A percentile compares a stretch with the other conserved stretches of the same genome.
Evolutionary conservation across 2,329 filamentous ascomycete genomes (phyloP).

Genomic region (Pyrenochaeta sp.): DNA sequence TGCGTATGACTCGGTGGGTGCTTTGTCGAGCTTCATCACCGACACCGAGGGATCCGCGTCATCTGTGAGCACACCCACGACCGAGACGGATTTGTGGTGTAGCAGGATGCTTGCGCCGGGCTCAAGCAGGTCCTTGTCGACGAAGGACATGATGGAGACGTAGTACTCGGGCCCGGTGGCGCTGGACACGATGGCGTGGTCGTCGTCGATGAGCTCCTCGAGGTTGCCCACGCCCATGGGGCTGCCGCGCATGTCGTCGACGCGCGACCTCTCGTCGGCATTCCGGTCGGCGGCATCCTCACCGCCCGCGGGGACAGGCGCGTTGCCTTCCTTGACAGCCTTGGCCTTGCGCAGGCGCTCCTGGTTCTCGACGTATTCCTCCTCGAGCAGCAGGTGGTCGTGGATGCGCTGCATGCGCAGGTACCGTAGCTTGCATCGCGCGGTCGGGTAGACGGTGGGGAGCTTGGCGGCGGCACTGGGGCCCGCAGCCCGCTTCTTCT

Average conservation of each 20-base stretch:
- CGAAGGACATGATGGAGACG: constrained; percentile 99
- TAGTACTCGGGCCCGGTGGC: constrained; percentile 98
- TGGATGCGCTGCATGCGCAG: constrained; percentile 98
- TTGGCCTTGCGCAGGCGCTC: constrained; percentile 94
- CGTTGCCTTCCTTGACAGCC: constrained; percentile 63
- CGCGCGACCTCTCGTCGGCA: constrained; percentile 91
- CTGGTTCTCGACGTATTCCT: constrained; percentile 99
- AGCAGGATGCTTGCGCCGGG: constrained; percentile 93
- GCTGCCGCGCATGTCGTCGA: constrained; percentile 98
- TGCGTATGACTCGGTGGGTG: constrained; percentile 95
- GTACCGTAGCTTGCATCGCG: constrained; percentile 95
- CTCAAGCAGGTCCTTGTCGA: constrained; percentile 97
- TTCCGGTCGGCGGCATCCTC: constrained; percentile 86
- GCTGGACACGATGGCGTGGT: constrained; percentile 97
- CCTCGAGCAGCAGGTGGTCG: constrained; percentile 94
- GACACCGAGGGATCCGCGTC: constrained; percentile 94
- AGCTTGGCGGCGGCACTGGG: constrained; percentile 95
- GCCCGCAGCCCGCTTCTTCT: constrained; percentile 96
- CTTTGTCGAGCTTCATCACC: constrained; percentile 99
- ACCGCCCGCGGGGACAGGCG: constrained; percentile 63
- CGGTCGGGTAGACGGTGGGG: constrained; percentile 90
- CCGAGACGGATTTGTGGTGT: constrained; percentile 97
- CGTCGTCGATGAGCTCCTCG: constrained; percentile 98
- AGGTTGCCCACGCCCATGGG: constrained; percentile 98
- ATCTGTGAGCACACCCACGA: constrained; percentile 95